phyloP scores from a whole-genome alignment of 805 yeast species.

The Candida schatavii region DNA sequence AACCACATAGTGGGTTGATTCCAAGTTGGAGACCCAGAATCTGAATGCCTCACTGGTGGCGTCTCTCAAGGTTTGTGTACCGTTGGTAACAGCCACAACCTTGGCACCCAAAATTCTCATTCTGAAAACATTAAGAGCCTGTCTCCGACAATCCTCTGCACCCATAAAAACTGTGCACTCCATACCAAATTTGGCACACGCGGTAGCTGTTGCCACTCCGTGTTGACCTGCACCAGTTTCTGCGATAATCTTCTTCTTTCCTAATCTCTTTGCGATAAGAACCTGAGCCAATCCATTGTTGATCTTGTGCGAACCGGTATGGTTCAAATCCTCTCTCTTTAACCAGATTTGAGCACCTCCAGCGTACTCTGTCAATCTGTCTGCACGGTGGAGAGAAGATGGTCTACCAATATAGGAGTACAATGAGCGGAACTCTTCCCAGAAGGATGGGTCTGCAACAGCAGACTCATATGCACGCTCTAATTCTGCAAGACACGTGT shows the following conservation, averaged over 20 bases:
- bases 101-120: slow-evolving; percentile 96
- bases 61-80: slow-evolving; percentile 94
- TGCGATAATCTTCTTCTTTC: slow-evolving; percentile 75
- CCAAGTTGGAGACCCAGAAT: slow-evolving; percentile 86
- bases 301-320: slow-evolving; percentile 85
- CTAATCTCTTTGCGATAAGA: slow-evolving; percentile 72
- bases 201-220: slow-evolving; percentile 92
- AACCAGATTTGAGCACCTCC: slow-evolving; percentile 96
- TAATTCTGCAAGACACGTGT: slow-evolving; percentile 84
- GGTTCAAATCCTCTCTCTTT: slow-evolving; percentile 93
- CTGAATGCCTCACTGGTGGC: slow-evolving; percentile 98
- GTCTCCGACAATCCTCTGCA: slow-evolving; percentile 98
- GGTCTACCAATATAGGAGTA: slow-evolving; percentile 97
- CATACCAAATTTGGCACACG: slow-evolving; percentile 89
- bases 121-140: slow-evolving; percentile 96
- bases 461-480: slow-evolving; percentile 87
- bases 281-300: slow-evolving; percentile 84
- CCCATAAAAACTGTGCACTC: slow-evolving; percentile 97
- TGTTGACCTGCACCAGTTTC: slow-evolving; percentile 95
- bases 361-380: slow-evolving; percentile 79
- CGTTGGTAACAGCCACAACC: slow-evolving; percentile 89
- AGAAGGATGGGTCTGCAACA: slow-evolving; percentile 83
- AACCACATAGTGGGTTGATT: slow-evolving; percentile 88
- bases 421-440: slow-evolving; percentile 85
- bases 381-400: slow-evolving; percentile 86